phyloP scores from a whole-genome alignment of 1,284 basidiomycete genomes.

The Heterobasidion occidentale region DNA sequence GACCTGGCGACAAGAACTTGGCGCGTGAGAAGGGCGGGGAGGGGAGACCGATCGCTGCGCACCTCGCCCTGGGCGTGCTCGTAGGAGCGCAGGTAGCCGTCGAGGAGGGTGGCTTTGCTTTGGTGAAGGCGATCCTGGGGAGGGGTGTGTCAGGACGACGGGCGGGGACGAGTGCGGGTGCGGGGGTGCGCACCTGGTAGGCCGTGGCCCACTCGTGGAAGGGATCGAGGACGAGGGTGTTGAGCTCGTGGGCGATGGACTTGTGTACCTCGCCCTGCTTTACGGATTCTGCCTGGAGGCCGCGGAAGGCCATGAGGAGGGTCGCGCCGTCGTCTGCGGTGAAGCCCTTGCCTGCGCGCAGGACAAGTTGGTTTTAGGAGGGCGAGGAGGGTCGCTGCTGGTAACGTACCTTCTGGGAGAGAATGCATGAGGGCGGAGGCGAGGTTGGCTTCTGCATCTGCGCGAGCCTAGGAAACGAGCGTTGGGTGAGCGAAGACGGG shows the following conservation, averaged over 20 bases:
- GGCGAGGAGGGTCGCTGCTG: slow-evolving; percentile 29
- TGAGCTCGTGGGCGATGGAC: slow-evolving; percentile 59
- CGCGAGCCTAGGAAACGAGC: slow-evolving; percentile 45
- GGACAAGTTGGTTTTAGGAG: neutral
- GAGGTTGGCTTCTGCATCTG: slow-evolving; percentile 52
- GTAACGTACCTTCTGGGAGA: slow-evolving; percentile 25
- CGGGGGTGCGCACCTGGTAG: slow-evolving; percentile 42
- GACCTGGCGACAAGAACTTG: slow-evolving; percentile 26
- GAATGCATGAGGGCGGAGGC: slow-evolving; percentile 51
- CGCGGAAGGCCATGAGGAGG: slow-evolving; percentile 68
- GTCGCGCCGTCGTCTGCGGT: slow-evolving; percentile 73
- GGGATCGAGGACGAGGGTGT: slow-evolving; percentile 61
- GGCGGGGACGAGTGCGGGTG: neutral
- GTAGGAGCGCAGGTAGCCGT: slow-evolving; percentile 65
- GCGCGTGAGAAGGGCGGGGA: neutral
- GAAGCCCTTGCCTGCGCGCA: slow-evolving; percentile 51
- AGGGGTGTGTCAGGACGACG: neutral
- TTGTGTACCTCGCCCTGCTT: slow-evolving; percentile 62
- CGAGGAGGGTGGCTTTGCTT: slow-evolving; percentile 51
- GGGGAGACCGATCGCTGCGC: slow-evolving; percentile 8
- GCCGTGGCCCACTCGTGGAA: slow-evolving; percentile 66
- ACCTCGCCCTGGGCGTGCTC: slow-evolving; percentile 58
- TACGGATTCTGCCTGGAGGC: slow-evolving; percentile 62
- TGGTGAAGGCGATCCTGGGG: slow-evolving; percentile 50
- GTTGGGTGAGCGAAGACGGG: neutral